Evolutionary conservation across 495 filamentous ascomycete species (phyloP).

Genomic region (Aspergillus ellipticus): DNA sequence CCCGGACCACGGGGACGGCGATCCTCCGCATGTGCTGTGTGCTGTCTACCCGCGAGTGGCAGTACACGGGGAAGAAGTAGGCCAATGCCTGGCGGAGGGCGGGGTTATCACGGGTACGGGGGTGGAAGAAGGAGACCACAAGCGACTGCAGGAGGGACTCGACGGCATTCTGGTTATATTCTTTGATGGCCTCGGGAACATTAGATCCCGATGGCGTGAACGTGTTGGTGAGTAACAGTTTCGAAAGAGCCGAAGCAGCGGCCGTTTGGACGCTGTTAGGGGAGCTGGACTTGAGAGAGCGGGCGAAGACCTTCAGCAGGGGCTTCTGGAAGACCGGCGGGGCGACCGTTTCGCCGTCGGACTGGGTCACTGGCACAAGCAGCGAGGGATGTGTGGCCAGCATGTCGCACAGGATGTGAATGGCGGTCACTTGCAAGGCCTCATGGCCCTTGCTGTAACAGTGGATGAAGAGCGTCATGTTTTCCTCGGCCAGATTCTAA

Average conservation of each 20-base stretch:
- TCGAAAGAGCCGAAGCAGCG: slow-evolving; percentile 77
- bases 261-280: slow-evolving; percentile 72
- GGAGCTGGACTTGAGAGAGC: slow-evolving; percentile 66
- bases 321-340: slow-evolving; percentile 51
- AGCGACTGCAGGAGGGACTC: slow-evolving; percentile 77
- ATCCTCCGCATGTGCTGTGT: slow-evolving; percentile 73
- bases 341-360: slow-evolving; percentile 38
- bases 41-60: slow-evolving; percentile 75
- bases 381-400: slow-evolving; percentile 79
- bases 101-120: slow-evolving; percentile 76
- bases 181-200: slow-evolving; percentile 43
- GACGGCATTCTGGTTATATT: slow-evolving; percentile 39
- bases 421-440: slow-evolving; percentile 78
- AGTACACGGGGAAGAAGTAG: slow-evolving; percentile 96
- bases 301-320: slow-evolving; percentile 72
- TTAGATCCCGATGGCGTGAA: slow-evolving; percentile 43
- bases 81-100: slow-evolving; percentile 84
- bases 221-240: slow-evolving; percentile 69
- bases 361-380: slow-evolving; percentile 47
- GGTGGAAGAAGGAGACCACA: slow-evolving; percentile 86
- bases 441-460: slow-evolving; percentile 93
- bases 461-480: slow-evolving; percentile 89
- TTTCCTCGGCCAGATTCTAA: slow-evolving; percentile 82
- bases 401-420: slow-evolving; percentile 94
- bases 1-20: slow-evolving; percentile 64